Conservation (phyloP, 2,329 filamentous ascomycete genomes). For the Westerdykella sp. region DNA sequence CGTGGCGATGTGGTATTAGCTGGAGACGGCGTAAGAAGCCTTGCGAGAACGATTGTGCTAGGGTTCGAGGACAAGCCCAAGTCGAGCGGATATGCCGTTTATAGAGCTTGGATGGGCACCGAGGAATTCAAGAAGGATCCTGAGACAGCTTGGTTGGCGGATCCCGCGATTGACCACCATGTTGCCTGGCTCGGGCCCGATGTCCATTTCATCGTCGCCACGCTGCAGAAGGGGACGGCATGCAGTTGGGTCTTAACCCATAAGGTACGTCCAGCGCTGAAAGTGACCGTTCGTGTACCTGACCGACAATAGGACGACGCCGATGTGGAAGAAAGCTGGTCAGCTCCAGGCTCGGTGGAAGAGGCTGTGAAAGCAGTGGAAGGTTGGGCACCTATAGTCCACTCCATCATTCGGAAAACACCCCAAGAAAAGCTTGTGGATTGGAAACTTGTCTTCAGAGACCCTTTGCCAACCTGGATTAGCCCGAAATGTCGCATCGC, state of each 20-base stretch:
- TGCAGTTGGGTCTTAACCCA: slow-evolving; percentile 28
- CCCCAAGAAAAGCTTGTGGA: slow-evolving; percentile 35
- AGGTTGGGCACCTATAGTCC: slow-evolving; percentile 14
- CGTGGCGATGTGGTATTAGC: slow-evolving; percentile 45
- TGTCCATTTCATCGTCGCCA: slow-evolving; percentile 28
- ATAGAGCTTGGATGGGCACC: slow-evolving; percentile 38
- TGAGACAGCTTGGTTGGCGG: slow-evolving; percentile 24
- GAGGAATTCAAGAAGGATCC: slow-evolving; percentile 22
- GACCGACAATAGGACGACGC: slow-evolving; percentile 26
- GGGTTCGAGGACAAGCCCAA: slow-evolving; percentile 47
- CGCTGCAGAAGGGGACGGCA: slow-evolving; percentile 22
- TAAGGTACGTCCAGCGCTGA: slow-evolving; percentile 9
- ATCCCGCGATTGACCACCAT: slow-evolving; percentile 24
- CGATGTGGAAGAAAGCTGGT: slow-evolving; percentile 23
- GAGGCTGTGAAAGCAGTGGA: slow-evolving; percentile 15
- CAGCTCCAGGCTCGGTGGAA: slow-evolving; percentile 16
- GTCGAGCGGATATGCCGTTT: slow-evolving; percentile 48
- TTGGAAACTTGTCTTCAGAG: slow-evolving; percentile 50
- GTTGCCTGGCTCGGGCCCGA: slow-evolving; percentile 25
- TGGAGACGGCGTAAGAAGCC: slow-evolving; percentile 47
- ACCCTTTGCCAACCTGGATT: slow-evolving; percentile 48
- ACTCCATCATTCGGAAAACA: slow-evolving; percentile 24
- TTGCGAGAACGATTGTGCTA: slow-evolving; percentile 45
- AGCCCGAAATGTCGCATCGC: slow-evolving; percentile 43
- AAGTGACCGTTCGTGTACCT: neutral